These are phyloP conservation scores for Lipomyces yamadae DNA, from an alignment of 805 yeast genomes.

Conservation along the genomic window DNA sequence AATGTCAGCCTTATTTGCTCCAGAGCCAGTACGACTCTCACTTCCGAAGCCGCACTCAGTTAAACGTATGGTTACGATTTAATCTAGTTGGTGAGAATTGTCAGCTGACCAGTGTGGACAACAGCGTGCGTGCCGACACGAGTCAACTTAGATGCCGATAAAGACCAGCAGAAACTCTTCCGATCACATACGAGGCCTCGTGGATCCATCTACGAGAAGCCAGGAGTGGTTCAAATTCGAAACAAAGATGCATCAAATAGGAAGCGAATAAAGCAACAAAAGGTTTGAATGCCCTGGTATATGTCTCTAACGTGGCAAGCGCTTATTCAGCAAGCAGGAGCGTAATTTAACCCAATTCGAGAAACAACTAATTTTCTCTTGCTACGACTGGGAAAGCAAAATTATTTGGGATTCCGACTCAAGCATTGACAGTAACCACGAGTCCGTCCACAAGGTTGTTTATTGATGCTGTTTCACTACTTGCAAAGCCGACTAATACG, in stretches of 20 bases:
- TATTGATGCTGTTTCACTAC: background rate
- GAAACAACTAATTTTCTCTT: conserved; percentile 32
- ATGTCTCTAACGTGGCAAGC: conserved; percentile 2
- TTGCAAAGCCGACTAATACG: background rate
- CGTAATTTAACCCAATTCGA: conserved; percentile 22
- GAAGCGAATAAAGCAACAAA: conserved; percentile 17
- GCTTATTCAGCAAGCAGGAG: background rate
- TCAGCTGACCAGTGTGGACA: background rate
- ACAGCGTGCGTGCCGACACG: conserved; percentile 56
- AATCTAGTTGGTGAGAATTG: background rate
- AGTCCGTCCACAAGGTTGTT: background rate
- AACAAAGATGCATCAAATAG: background rate
- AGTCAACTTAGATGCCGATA: conserved; percentile 62
- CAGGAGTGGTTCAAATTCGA: conserved; percentile 27
- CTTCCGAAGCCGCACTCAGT: conserved; percentile 55
- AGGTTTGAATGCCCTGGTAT: background rate
- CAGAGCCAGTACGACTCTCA: conserved; percentile 60
- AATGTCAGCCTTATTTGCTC: conserved; percentile 55
- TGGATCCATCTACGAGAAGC: conserved; percentile 24
- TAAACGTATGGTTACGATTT: conserved; percentile 22
- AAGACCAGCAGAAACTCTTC: conserved; percentile 57
- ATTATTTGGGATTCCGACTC: conserved; percentile 34
- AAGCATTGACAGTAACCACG: conserved; percentile 8
- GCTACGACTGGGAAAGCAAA: conserved; percentile 37
- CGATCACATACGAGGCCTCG: conserved; percentile 23